phyloP scores from a whole-genome alignment of 1,284 basidiomycete species.

The Agaricales sp. region DNA sequence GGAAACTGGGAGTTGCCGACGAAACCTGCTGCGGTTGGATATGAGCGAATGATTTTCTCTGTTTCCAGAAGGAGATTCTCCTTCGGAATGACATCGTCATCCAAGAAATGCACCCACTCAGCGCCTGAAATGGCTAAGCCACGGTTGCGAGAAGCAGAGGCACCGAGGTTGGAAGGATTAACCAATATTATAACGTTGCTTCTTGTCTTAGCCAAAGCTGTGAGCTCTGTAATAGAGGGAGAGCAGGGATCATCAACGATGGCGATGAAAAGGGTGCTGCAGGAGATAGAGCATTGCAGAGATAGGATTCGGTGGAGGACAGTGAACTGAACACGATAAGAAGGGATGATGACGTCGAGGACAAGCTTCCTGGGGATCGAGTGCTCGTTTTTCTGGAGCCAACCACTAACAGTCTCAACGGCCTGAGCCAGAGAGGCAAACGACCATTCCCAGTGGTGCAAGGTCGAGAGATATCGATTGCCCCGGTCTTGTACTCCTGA shows the following conservation, averaged over 20 bases:
- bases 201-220: slow-evolving; percentile 24
- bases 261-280: slow-evolving; percentile 42
- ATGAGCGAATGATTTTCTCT: slow-evolving; percentile 34
- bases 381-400: slow-evolving; percentile 21
- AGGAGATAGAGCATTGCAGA: slow-evolving; percentile 29
- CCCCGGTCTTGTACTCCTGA: slow-evolving; percentile 30
- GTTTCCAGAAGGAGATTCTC: slow-evolving; percentile 32
- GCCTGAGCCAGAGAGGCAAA: slow-evolving; percentile 33
- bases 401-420: slow-evolving; percentile 24
- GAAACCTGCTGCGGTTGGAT: slow-evolving; percentile 41
- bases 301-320: slow-evolving; percentile 34
- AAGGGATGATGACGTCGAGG: slow-evolving; percentile 45
- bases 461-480: slow-evolving; percentile 29
- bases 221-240: slow-evolving; percentile 14
- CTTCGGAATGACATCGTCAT: slow-evolving; percentile 44
- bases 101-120: slow-evolving; percentile 41
- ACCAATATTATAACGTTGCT: slow-evolving; percentile 38
- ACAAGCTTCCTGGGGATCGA: slow-evolving; percentile 27
- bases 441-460: slow-evolving; percentile 27
- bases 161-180: slow-evolving; percentile 32
- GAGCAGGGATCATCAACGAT: slow-evolving; percentile 46
- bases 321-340: slow-evolving; percentile 37
- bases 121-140: slow-evolving; percentile 37
- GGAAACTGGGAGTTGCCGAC: slow-evolving; percentile 43
- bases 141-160: slow-evolving; percentile 38